phyloP scores from a whole-genome alignment of 1,284 basidiomycete species.

The Pyrrhoderma noxium region DNA sequence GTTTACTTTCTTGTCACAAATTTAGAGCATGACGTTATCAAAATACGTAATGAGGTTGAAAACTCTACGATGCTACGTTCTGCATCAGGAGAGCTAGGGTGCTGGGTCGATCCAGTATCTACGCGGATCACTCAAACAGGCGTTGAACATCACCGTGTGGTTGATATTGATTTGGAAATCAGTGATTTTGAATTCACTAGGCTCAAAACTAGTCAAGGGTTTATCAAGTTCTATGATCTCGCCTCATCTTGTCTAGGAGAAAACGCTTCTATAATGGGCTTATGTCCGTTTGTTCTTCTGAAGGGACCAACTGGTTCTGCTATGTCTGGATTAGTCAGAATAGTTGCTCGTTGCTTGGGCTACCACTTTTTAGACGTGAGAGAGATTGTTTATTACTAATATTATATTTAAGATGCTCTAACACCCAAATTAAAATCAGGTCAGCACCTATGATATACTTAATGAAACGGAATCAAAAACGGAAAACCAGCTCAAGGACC shows the following conservation, averaged over 20 bases:
- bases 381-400: neutral
- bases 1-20: slow-evolving; percentile 79
- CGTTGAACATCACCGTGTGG: slow-evolving; percentile 61
- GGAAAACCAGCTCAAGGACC: slow-evolving; percentile 67
- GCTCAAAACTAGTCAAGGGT: slow-evolving; percentile 19
- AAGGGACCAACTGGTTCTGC: slow-evolving; percentile 71
- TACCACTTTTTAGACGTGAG: slow-evolving; percentile 77
- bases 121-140: slow-evolving; percentile 81
- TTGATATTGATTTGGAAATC: slow-evolving; percentile 51
- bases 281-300: slow-evolving; percentile 62
- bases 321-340: slow-evolving; percentile 55
- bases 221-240: slow-evolving; percentile 41
- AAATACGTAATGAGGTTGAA: slow-evolving; percentile 25
- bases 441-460: slow-evolving; percentile 82
- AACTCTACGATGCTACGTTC: slow-evolving; percentile 37
- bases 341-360: slow-evolving; percentile 59
- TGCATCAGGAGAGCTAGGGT: slow-evolving; percentile 70
- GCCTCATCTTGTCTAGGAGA: slow-evolving; percentile 49
- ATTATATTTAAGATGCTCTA: neutral
- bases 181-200: slow-evolving; percentile 29
- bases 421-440: slow-evolving; percentile 41
- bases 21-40: slow-evolving; percentile 56
- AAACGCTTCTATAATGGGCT: slow-evolving; percentile 48
- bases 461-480: slow-evolving; percentile 79
- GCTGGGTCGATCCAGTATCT: slow-evolving; percentile 68